Evolutionary conservation across 106 monocot genomes (phyloP).

Genomic region (Platanthera guangdongensis): DNA sequence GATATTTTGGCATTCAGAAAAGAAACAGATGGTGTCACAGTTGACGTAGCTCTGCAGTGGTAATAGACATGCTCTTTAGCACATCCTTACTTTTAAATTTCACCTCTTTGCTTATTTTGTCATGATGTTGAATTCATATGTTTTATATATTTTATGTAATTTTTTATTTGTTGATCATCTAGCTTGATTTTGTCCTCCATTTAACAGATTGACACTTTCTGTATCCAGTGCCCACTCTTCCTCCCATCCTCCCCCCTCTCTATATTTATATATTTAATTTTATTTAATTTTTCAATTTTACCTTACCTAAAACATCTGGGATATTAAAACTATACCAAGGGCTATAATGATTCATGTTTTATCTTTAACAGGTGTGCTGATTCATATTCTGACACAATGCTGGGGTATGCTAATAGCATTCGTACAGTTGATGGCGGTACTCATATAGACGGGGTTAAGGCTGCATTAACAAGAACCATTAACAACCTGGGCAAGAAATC

Average conservation of each 20-base stretch:
- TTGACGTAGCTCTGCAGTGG: constrained; percentile 96
- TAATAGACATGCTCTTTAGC: constrained; percentile 9
- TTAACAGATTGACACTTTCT: too few species aligned
- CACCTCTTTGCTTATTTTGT: not conserved
- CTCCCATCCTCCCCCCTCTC: too few species aligned
- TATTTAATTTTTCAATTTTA: not conserved
- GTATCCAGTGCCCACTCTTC: too few species aligned
- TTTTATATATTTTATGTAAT: not conserved
- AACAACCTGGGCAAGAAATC: constrained; percentile 89
- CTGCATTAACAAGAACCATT: constrained; percentile 85
- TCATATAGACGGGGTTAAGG: constrained; percentile 95
- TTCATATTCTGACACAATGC: constrained; percentile 88
- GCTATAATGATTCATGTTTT: not conserved
- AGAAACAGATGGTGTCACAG: constrained; percentile 61
- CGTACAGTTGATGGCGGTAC: constrained; percentile 97
- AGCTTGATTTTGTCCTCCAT: too few species aligned
- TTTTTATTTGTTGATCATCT: not conserved
- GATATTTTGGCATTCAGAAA: constrained; percentile 68
- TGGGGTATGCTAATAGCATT: constrained; percentile 98
- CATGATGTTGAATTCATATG: not conserved
- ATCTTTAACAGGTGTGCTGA: constrained; percentile 71
- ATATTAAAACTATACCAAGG: not conserved
- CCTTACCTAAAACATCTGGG: constrained; percentile 5
- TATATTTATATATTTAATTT: too few species aligned
- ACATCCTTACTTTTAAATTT: not conserved